These are phyloP conservation scores for Iris macrosiphon DNA, from an alignment of 106 monocot species.

Conservation along the genomic window DNA sequence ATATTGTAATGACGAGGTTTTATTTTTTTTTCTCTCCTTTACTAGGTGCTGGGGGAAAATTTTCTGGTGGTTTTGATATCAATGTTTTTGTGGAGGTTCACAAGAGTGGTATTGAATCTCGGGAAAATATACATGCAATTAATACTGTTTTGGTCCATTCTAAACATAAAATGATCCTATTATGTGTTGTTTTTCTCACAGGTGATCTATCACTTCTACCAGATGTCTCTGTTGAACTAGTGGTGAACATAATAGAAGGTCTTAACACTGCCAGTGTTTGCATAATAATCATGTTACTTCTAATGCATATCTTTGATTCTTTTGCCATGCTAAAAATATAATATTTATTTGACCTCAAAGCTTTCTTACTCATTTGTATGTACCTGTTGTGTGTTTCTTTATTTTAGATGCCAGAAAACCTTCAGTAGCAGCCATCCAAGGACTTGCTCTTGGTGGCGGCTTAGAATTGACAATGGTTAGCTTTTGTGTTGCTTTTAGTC, in stretches of 20 bases:
- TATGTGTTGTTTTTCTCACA: slow-evolving; percentile 20
- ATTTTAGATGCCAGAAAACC: slow-evolving; percentile 84
- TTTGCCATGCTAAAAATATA: too few species aligned
- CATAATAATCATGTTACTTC: background rate
- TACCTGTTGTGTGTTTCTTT: background rate
- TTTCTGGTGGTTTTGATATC: slow-evolving; percentile 98
- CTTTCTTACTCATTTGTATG: too few species aligned
- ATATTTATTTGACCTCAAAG: too few species aligned
- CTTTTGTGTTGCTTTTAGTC: slow-evolving; percentile 5
- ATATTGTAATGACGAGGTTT: too few species aligned
- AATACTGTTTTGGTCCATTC: too few species aligned
- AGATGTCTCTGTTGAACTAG: slow-evolving; percentile 72
- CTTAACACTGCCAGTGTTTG: background rate
- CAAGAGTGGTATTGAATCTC: slow-evolving; percentile 47
- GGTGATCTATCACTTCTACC: slow-evolving; percentile 67
- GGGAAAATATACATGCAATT: background rate
- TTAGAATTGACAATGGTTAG: slow-evolving; percentile 89
- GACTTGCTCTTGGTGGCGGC: slow-evolving; percentile 94
- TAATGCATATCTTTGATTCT: background rate
- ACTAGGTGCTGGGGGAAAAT: slow-evolving; percentile 63
- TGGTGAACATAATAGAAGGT: slow-evolving; percentile 90
- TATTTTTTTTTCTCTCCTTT: background rate
- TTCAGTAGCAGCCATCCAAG: slow-evolving; percentile 95
- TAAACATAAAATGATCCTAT: slow-evolving; percentile 1
- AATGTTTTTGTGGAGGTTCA: slow-evolving; percentile 71